Base-by-base conservation (phyloP, 257 asterid species). In the Solanum chmielewskii region DNA sequence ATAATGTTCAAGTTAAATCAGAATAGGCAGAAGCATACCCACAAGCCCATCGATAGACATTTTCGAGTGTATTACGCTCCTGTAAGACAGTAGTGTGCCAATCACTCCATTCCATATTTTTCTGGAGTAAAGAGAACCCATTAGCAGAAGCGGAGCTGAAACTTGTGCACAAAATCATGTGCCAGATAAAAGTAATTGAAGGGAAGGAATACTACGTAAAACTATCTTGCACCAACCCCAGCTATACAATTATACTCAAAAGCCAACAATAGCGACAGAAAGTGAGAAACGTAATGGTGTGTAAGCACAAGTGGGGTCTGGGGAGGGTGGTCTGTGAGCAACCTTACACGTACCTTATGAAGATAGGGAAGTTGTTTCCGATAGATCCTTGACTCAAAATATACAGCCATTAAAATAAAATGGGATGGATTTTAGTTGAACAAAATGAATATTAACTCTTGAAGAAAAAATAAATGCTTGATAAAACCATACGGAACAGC, bases 31-130 rank as follows among this genome's bases (percentile, higher is more conserved):
- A 89, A 41, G 62, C 98, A 86, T 96, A 96, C 99, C 99, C 99
- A 85, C 99, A 95, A 90, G 96, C 96, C 99, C 99, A 96, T 52
- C 94, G 95, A 86, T 81, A 86, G n/a, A 95, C 97, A 89, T 96
- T 94, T 88, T 93, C 99, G 6, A 93, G 89, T 33, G 89, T 75
- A 90, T 94, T 94, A 85, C 98, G 98, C 87, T 96, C 99, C 47
- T 94, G 98, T 85, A 96, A 92, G 91, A 92, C 91, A 41, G 95
- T 86, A 85, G 93, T 85, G 83, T 88, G 96, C 98, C 98, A 96
- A 83, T 93, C 98, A 35, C 86, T 91, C 99, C 99, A 96, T 86
- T 92, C 97, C 81, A 75, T 89, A 87, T 90, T 94, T 89, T 93
- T 98, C 99, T 96, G 92, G 88, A 89, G 88, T 13, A 83, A 84